Conservation (phyloP, 2,329 filamentous ascomycete species). For the Aspergillus sp. region DNA sequence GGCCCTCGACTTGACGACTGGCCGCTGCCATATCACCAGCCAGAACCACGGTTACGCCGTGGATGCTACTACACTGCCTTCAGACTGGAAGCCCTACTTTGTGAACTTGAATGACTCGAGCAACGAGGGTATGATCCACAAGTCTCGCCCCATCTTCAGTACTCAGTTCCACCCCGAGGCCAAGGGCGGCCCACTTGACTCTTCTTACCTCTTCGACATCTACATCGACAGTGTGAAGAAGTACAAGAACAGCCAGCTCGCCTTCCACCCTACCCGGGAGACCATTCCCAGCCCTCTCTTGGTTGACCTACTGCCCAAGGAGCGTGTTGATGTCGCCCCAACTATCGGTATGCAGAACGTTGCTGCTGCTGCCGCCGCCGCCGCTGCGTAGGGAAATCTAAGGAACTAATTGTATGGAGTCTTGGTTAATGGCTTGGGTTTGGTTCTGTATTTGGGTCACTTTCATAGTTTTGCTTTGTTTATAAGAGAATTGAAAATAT, state of each 20-base stretch:
- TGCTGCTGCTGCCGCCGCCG: constrained; percentile 30
- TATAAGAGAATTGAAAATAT: constrained; percentile 11
- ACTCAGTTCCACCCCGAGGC: constrained; percentile 99
- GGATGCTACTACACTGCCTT: constrained; percentile 75
- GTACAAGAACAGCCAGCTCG: constrained; percentile 80
- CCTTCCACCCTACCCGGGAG: constrained; percentile 71
- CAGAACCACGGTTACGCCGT: constrained; percentile 99
- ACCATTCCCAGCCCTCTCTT: constrained; percentile 84
- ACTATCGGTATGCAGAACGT: constrained; percentile 55
- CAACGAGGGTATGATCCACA: constrained; percentile 98
- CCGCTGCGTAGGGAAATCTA: constrained; percentile 16
- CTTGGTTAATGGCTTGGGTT: constrained; percentile 16
- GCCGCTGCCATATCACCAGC: constrained; percentile 96
- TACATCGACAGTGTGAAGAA: constrained; percentile 86
- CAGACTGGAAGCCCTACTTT: constrained; percentile 96
- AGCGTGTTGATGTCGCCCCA: constrained; percentile 86
- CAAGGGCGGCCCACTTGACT: constrained; percentile 95
- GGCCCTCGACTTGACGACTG: constrained; percentile 87
- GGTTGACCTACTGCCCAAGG: constrained; percentile 87
- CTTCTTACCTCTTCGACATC: constrained; percentile 92
- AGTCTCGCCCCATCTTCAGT: constrained; percentile 92
- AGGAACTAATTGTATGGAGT: constrained; percentile 12
- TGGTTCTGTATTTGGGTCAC: constrained; percentile 9
- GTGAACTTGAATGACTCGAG: constrained; percentile 96
- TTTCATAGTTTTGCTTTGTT: constrained; percentile 9